Evolutionary conservation across 805 yeast species (phyloP), one percentile per base, ranked within the genome.

Genomic region (Sungouiozyma ichnusensis): DNA sequence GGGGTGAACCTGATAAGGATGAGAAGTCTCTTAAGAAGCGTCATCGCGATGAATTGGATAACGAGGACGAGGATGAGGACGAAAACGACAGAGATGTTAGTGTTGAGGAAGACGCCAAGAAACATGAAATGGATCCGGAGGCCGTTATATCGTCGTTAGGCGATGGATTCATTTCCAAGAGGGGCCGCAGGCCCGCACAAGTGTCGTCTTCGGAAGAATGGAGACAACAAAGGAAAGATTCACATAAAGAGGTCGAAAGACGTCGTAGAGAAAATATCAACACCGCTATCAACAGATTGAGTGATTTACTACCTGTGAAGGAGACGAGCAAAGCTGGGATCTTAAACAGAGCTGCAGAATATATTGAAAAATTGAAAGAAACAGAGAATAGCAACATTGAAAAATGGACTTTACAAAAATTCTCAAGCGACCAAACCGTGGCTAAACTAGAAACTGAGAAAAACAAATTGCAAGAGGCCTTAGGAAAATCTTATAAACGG

Each of bases 181-280:
- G 63, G 32, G 60, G 60, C 5, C 55, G 63, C 24, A 58, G 52
- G 43, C 48, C 57, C 2, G 50, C 55, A n/a, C 50, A 57, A 3
- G 48, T 48, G 5, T 45, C 60, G 13, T 60, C 61, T 17, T 50
- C 62, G 5, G 59, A 55, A 7, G 59, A 54, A 41, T 55, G 62
- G 62, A 52, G 53, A 40, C 53, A 55, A 43, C 77, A 78, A 58
- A 78, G 96, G 54, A 80, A 83, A 55, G 85, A 85, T 53, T 88
- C 86, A 63, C 98, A 92, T 68, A 88, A 87, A 64, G 96, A 88
- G 64, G 97, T 88, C 17, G 97, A 88, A 66, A 74, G 95, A 58
- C 77, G 95, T 53, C 76, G 97, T 63, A 76, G 97, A 57, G 95
- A 87, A 59, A 76, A 79, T 37, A 88, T 88, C 58, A 88, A 86